Conservation (phyloP, 805 yeast genomes). For the Candida takata region DNA sequence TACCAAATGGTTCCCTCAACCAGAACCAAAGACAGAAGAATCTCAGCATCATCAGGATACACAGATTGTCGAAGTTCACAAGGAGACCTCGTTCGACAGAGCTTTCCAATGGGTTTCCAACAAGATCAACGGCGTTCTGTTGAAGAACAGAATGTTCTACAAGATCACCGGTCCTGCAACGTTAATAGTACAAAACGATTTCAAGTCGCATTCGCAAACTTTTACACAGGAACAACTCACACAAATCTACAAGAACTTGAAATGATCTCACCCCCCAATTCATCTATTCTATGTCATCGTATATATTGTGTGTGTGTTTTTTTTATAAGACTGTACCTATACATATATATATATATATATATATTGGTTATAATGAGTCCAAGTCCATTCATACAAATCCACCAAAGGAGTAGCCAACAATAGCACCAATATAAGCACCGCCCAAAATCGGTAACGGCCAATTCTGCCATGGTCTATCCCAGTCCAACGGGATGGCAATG, state of each 20-base stretch:
- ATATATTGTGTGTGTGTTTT: too few species aligned
- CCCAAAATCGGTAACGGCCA: slow-evolving; percentile 88
- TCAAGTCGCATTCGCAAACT: slow-evolving; percentile 1
- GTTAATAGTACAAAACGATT: slow-evolving; percentile 20
- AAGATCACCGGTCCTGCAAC: slow-evolving; percentile 27
- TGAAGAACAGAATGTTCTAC: slow-evolving; percentile 18
- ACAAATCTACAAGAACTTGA: slow-evolving; percentile 10
- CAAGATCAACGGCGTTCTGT: slow-evolving; percentile 10
- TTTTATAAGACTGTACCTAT: too few species aligned
- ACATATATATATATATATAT: slow-evolving; percentile 1
- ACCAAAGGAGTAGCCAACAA: slow-evolving; percentile 47
- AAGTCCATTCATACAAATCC: slow-evolving; percentile 23
- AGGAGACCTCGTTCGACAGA: slow-evolving; percentile 4
- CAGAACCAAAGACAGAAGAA: background rate
- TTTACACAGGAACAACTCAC: slow-evolving; percentile 12
- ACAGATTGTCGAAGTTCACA: slow-evolving; percentile 1
- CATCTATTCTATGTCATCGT: too few species aligned
- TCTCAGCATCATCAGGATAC: background rate
- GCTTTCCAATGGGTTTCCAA: slow-evolving; percentile 11
- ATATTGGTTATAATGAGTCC: background rate
- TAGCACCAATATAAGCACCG: slow-evolving; percentile 73
- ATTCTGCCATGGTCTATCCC: slow-evolving; percentile 96
- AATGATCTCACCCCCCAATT: slow-evolving; percentile 1
- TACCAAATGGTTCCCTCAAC: background rate
- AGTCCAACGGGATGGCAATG: slow-evolving; percentile 87